Percentiles rank a stretch among this genome's conserved stretches.
These are phyloP conservation scores for Pseudonitzschia pungens DNA, from an alignment of 108 stramenopile species.

Conservation along the genomic window DNA sequence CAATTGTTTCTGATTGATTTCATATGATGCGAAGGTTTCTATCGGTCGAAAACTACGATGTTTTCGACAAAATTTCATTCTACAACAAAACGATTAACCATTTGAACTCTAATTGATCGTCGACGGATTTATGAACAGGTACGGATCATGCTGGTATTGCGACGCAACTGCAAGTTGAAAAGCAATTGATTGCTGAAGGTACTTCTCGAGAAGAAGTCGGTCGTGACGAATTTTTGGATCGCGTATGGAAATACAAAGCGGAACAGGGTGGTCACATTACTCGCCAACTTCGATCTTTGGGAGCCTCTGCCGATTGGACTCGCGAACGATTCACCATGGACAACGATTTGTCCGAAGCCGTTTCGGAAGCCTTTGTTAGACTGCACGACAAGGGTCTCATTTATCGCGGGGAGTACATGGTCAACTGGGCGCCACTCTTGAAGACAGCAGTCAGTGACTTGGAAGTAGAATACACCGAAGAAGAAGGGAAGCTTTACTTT, in stretches of 20 bases:
- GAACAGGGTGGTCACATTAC: constrained; percentile 97
- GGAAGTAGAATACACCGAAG: constrained; percentile 92
- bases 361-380: constrained; percentile 93
- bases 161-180: constrained; percentile 97
- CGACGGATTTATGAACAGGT: constrained; percentile 36
- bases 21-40: background rate
- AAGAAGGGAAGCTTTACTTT: constrained; percentile 93
- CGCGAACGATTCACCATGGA: constrained; percentile 99
- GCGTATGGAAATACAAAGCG: constrained; percentile 91
- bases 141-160: constrained; percentile 99
- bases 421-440: constrained; percentile 98
- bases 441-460: constrained; percentile 97
- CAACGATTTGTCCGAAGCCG: constrained; percentile 78
- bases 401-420: constrained; percentile 95
- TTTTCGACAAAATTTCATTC: background rate
- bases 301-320: constrained; percentile 98
- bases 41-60: background rate
- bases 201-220: constrained; percentile 85
- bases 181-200: constrained; percentile 74
- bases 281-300: constrained; percentile 90
- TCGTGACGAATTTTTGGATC: constrained; percentile 84
- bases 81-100: background rate
- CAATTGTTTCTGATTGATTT: background rate
- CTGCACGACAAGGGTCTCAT: constrained; percentile 94
- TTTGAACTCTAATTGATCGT: background rate